These are phyloP conservation scores for Microthyrium microscopicum DNA, from an alignment of 2,329 filamentous ascomycete genomes.

Conservation along the genomic window DNA sequence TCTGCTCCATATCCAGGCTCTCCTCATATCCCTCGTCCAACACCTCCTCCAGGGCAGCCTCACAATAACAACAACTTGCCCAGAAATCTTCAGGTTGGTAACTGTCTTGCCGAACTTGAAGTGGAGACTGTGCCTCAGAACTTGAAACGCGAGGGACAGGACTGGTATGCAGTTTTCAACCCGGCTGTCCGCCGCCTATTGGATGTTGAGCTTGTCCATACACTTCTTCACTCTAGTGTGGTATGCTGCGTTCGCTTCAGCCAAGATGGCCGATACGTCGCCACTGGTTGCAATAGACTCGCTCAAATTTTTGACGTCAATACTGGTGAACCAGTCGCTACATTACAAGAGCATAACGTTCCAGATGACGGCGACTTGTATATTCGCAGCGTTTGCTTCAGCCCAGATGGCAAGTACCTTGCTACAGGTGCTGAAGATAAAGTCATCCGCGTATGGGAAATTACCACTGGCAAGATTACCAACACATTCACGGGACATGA, in stretches of 20 bases:
- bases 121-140: constrained; percentile 69
- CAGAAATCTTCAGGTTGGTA: constrained; percentile 37
- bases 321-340: constrained; percentile 72
- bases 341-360: constrained; percentile 75
- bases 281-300: constrained; percentile 94
- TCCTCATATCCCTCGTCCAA: constrained; percentile 75
- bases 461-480: constrained; percentile 63
- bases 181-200: constrained; percentile 74
- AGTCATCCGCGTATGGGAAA: constrained; percentile 95
- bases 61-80: constrained; percentile 18
- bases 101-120: constrained; percentile 71
- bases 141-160: constrained; percentile 73
- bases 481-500: constrained; percentile 94
- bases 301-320: constrained; percentile 97
- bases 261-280: constrained; percentile 84
- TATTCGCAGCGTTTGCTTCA: constrained; percentile 97
- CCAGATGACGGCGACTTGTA: constrained; percentile 86
- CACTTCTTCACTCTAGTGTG: constrained; percentile 82
- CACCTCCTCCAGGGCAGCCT: constrained; percentile 37
- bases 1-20: constrained; percentile 79
- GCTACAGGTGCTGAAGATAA: constrained; percentile 97
- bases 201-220: constrained; percentile 89
- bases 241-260: constrained; percentile 98
- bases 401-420: constrained; percentile 82
- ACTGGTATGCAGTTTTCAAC: constrained; percentile 98